Evolutionary conservation across 1,139 yeast species (phyloP), one percentile per base, ranked within the genome.

Genomic region (Candida tropicalis): DNA sequence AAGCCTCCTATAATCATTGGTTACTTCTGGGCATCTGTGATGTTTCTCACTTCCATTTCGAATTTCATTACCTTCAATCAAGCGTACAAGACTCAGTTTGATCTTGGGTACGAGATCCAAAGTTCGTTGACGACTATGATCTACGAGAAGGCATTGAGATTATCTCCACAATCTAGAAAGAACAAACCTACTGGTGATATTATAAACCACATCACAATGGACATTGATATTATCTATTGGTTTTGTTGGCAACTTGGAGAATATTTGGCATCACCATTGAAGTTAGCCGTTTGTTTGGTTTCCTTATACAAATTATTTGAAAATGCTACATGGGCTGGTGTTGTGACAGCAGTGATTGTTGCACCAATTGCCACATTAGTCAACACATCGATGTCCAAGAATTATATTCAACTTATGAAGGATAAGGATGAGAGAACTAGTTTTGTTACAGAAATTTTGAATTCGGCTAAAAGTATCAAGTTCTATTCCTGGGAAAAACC

Each of bases 261-360:
- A n/a, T 49, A 43, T 25, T 20, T 50, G 11, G 89, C 97, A 0
- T 97, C 97, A 31, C 74, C 75, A 2, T 42, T 70, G 26, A 54
- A 66, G 40, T 55, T 70, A 24, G 46, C 55, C 1, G 45, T 67
- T 36, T 59, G 68, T 37, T 54, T 68, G 40, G 18, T 52, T 12
- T 60, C 70, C 3, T 56, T 68, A 25, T 59, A 59, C 46, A 55
- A 57, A 16, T 55, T 68, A 37, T 49, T 71, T 35, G 73, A 73
- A 0, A 52, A 52, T 38, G 64, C 73, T 17, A 63, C 71, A 28
- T 55, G 68, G 54, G 65, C 70, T 2, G 77, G 76, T 12, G 54
- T 68, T 32, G 52, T 53, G 3, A 59, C 67, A 7, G 70, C 74
- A 0, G 40, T 59, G 10, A 40, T 70, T 17, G 57, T 68, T 40